phyloP scores from a whole-genome alignment of 2,329 filamentous ascomycete species.

The Colletotrichum sp. region DNA sequence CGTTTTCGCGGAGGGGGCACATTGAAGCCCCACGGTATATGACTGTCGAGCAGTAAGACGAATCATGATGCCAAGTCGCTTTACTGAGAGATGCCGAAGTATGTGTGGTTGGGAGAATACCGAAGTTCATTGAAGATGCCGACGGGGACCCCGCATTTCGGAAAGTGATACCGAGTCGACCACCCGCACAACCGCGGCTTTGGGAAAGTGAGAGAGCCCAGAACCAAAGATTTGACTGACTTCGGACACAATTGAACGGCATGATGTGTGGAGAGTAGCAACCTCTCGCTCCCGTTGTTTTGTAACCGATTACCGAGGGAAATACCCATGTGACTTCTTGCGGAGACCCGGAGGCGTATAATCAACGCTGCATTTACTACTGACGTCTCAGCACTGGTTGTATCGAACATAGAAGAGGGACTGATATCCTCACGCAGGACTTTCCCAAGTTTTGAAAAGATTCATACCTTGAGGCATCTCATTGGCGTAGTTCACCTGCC shows the following conservation, averaged over 20 bases:
- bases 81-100: not conserved
- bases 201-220: not conserved
- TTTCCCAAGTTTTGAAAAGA: not conserved
- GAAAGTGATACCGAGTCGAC: not conserved
- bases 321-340: not conserved
- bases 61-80: not conserved
- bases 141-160: not conserved
- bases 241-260: not conserved
- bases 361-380: not conserved
- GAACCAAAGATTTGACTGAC: not conserved
- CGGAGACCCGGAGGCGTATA: not conserved
- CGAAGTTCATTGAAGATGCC: not conserved
- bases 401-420: not conserved
- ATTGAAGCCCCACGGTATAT: not conserved
- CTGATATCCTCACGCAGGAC: not conserved
- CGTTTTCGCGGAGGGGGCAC: not conserved
- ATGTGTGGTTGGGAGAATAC: not conserved
- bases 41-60: rapidly evolving
- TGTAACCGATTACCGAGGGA: not conserved
- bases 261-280: not conserved
- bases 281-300: not conserved
- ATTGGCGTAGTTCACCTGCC: not conserved
- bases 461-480: not conserved
- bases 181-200: not conserved
- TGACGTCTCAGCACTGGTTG: not conserved